A percentile compares a stretch with the other conserved stretches of the same genome.
Conservation (phyloP, 805 yeast species). For the Ogataea nitratoaversa region DNA sequence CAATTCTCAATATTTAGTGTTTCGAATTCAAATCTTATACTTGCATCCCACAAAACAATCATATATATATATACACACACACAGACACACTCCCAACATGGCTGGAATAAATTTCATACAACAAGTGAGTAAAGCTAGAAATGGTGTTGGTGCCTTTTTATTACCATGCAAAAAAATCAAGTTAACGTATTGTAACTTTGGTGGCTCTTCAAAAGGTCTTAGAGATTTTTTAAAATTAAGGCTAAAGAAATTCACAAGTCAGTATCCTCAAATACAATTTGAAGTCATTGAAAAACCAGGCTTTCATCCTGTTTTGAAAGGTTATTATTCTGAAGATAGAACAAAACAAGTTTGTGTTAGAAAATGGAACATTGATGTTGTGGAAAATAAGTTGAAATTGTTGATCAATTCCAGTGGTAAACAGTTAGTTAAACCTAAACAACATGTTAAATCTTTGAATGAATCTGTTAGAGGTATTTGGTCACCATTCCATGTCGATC, state of each 20-base stretch:
- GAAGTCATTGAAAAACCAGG: conserved; percentile 68
- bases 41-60: no score
- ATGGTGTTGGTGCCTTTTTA: conserved; percentile 73
- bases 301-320: conserved; percentile 66
- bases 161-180: conserved; percentile 72
- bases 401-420: conserved; percentile 68
- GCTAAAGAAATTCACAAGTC: conserved; percentile 50
- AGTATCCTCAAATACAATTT: conserved; percentile 67
- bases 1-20: no score
- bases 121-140: conserved; percentile 58
- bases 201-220: conserved; percentile 88
- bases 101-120: conserved; percentile 52
- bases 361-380: conserved; percentile 59
- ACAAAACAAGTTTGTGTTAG: conserved; percentile 59
- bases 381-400: conserved; percentile 60
- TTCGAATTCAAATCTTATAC: no score
- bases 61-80: no score
- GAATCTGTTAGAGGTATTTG: conserved; percentile 91
- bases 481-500: conserved; percentile 87
- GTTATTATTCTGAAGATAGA: conserved; percentile 44
- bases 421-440: conserved; percentile 54
- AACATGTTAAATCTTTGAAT: conserved; percentile 78
- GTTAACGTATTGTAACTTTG: conserved; percentile 88
- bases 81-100: conserved; percentile 12
- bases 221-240: conserved; percentile 55